A percentile compares a stretch with the other conserved stretches of the same genome.
Evolutionary conservation across 352 stramenopile species (phyloP).

Genomic region (Phytophthora sojae): DNA sequence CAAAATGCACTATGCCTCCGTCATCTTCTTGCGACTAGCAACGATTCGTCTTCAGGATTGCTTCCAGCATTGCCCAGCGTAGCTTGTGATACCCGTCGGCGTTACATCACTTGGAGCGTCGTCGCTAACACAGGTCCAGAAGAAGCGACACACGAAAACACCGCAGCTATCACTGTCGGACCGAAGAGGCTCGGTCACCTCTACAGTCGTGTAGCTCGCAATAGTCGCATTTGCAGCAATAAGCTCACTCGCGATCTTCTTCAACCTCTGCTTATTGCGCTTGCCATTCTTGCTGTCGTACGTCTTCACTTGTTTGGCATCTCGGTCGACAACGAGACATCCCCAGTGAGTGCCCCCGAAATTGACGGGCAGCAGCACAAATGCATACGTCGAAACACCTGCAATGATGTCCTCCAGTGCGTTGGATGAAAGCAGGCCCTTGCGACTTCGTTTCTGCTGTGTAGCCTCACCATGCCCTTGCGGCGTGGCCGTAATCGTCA

Average conservation of each 20-base stretch:
- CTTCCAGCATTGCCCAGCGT: conserved; percentile 4
- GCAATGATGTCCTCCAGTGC: not conserved
- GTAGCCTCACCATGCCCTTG: not conserved
- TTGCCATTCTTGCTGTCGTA: conserved; percentile 17
- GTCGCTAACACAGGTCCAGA: conserved; percentile 1
- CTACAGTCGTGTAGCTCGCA: not conserved
- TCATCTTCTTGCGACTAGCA: not conserved
- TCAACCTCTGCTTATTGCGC: conserved; percentile 4
- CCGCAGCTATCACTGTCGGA: conserved; percentile 15
- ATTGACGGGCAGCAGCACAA: no score
- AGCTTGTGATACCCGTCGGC: not conserved
- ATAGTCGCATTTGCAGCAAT: not conserved
- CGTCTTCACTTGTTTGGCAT: conserved; percentile 1
- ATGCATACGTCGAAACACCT: not conserved
- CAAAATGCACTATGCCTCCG: not conserved
- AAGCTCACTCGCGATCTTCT: not conserved
- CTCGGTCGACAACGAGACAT: conserved; percentile 1
- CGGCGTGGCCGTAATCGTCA: not conserved
- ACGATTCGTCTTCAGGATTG: conserved; percentile 6
- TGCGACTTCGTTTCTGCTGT: not conserved
- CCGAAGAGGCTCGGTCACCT: conserved; percentile 8
- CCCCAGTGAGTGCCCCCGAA: no score
- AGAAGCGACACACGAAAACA: conserved; percentile 20
- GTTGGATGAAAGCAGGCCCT: not conserved
- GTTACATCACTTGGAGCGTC: conserved; percentile 4